phyloP scores from a whole-genome alignment of 2,329 filamentous ascomycete genomes.

The Aspergillus carbonarius region DNA sequence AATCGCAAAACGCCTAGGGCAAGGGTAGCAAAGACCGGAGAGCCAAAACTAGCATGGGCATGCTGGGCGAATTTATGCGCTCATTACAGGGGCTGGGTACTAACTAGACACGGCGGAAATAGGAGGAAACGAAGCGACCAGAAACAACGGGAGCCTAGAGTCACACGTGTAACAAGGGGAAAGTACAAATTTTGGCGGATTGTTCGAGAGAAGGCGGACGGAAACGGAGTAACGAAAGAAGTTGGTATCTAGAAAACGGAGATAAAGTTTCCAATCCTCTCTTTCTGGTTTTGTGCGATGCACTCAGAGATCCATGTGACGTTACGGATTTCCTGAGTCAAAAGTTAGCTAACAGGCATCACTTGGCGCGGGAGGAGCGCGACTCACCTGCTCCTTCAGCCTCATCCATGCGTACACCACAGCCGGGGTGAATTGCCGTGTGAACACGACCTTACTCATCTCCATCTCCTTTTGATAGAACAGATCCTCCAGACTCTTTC shows the following conservation, averaged over 20 bases:
- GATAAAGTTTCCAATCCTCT: slow-evolving; percentile 97
- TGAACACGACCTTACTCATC: slow-evolving; percentile 91
- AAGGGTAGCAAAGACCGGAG: slow-evolving; percentile 17
- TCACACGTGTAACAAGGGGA: neutral
- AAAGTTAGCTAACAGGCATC: slow-evolving; percentile 23
- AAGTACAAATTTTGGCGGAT: neutral
- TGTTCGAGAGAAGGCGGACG: slow-evolving; percentile 14
- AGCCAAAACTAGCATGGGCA: slow-evolving; percentile 21
- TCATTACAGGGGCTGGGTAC: slow-evolving; percentile 36
- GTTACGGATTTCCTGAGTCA: slow-evolving; percentile 86
- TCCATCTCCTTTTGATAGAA: slow-evolving; percentile 99
- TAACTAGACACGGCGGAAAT: slow-evolving; percentile 21
- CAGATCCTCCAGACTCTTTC: slow-evolving; percentile 90
- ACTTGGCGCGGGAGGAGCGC: neutral
- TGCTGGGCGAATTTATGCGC: slow-evolving; percentile 28
- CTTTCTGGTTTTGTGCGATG: slow-evolving; percentile 99
- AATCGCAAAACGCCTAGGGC: slow-evolving; percentile 29
- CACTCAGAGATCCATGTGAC: slow-evolving; percentile 99
- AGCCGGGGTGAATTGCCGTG: slow-evolving; percentile 89
- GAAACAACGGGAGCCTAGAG: neutral
- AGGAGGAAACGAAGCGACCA: slow-evolving; percentile 15
- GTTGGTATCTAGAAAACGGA: slow-evolving; percentile 73
- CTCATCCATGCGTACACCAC: slow-evolving; percentile 99
- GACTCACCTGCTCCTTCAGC: slow-evolving; percentile 85
- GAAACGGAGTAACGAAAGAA: slow-evolving; percentile 17